Evolutionary conservation across 2,329 filamentous ascomycete species (phyloP).

Genomic region (Fusarium fujikuroi): DNA sequence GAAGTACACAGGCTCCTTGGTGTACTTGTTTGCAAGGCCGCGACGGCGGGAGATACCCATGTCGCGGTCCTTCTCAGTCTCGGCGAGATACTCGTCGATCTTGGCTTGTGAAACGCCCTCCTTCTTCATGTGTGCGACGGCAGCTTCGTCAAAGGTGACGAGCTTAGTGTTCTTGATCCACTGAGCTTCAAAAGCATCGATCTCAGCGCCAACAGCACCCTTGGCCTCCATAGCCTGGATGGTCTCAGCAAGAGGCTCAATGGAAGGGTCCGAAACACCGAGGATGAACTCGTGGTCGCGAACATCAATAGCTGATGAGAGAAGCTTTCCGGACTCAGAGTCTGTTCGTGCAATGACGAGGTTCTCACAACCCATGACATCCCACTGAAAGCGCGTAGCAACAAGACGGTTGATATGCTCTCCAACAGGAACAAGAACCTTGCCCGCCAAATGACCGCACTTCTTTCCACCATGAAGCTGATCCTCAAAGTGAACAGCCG

Average conservation of each 20-base stretch:
- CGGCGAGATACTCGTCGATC: constrained; percentile 73
- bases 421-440: constrained; percentile 91
- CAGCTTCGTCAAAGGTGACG: constrained; percentile 92
- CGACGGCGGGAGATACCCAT: constrained; percentile 83
- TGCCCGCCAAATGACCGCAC: constrained; percentile 95
- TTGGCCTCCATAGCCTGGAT: constrained; percentile 88
- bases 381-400: constrained; percentile 96
- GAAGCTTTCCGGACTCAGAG: constrained; percentile 89
- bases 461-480: constrained; percentile 99
- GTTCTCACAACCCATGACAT: constrained; percentile 96
- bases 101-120: constrained; percentile 72
- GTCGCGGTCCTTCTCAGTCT: constrained; percentile 72
- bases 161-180: constrained; percentile 91
- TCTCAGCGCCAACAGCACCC: constrained; percentile 81
- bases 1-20: constrained; percentile 78
- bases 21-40: constrained; percentile 73
- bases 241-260: constrained; percentile 85
- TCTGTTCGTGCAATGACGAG: constrained; percentile 95
- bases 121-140: constrained; percentile 75
- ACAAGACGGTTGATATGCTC: constrained; percentile 97
- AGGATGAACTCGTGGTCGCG: constrained; percentile 98
- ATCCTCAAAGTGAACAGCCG: constrained; percentile 97
- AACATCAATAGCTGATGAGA: constrained; percentile 91
- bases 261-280: constrained; percentile 78
- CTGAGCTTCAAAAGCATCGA: constrained; percentile 84